These are phyloP conservation scores for Lactarius pseudohatsudake DNA, from an alignment of 768 basidiomycete genomes.

Conservation along the genomic window DNA sequence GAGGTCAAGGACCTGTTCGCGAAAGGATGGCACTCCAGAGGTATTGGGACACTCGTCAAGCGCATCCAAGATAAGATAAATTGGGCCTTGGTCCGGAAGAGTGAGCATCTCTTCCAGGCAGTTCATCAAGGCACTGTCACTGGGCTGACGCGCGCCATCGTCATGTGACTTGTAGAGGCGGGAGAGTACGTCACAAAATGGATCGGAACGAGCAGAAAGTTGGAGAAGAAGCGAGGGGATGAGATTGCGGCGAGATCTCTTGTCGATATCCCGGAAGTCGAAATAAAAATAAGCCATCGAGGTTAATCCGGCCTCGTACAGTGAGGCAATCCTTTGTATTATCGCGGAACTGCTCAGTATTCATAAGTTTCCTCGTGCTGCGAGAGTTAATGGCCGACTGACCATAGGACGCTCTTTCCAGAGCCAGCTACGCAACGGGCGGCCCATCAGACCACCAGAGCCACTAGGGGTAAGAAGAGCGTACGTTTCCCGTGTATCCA, in stretches of 20 bases:
- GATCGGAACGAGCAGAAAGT: background rate
- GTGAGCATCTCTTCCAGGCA: background rate
- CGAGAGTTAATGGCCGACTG: background rate
- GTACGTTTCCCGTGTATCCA: background rate
- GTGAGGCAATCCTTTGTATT: background rate
- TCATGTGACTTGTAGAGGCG: background rate
- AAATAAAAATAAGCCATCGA: background rate
- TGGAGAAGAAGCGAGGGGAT: background rate
- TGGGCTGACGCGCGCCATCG: background rate
- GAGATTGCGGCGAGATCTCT: background rate
- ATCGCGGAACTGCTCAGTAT: background rate
- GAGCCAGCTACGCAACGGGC: background rate
- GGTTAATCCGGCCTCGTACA: background rate
- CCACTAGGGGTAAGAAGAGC: background rate
- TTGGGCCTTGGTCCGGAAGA: background rate
- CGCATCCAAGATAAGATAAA: background rate
- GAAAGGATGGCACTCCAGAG: background rate
- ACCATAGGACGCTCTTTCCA: background rate
- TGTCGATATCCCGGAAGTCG: background rate
- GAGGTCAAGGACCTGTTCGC: background rate
- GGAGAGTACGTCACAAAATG: background rate
- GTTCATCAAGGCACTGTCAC: background rate
- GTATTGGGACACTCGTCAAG: background rate
- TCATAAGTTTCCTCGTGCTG: background rate
- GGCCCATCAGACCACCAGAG: background rate